These are phyloP conservation scores for Penicillium paxilli DNA, from an alignment of 495 filamentous ascomycete species.

Conservation along the genomic window DNA sequence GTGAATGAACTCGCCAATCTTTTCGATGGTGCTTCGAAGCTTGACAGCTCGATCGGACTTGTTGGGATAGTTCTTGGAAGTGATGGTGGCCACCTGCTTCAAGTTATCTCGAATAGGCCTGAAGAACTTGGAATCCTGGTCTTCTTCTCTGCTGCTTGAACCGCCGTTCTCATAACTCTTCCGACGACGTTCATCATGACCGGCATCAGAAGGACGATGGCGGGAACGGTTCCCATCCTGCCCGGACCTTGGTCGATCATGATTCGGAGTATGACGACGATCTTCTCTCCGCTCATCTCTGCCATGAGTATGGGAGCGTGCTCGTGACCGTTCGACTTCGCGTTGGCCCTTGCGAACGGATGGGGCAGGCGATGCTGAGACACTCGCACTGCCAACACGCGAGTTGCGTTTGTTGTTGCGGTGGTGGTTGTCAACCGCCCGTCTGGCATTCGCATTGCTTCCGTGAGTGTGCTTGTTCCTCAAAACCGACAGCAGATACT, in stretches of 20 bases:
- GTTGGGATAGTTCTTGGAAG: slow-evolving; percentile 61
- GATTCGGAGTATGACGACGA: slow-evolving; percentile 43
- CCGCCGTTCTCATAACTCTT: slow-evolving; percentile 42
- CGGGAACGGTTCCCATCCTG: slow-evolving; percentile 36
- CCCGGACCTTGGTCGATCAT: slow-evolving; percentile 39
- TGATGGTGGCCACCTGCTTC: slow-evolving; percentile 57
- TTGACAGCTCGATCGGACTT: slow-evolving; percentile 56
- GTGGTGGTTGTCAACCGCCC: slow-evolving; percentile 84
- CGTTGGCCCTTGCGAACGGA: slow-evolving; percentile 49
- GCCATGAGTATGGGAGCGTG: slow-evolving; percentile 46
- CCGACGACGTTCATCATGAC: slow-evolving; percentile 45
- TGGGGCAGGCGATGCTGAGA: slow-evolving; percentile 57
- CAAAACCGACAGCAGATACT: slow-evolving; percentile 90
- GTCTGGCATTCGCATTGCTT: slow-evolving; percentile 66
- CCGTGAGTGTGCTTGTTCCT: slow-evolving; percentile 72
- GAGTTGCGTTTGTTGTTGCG: slow-evolving; percentile 75
- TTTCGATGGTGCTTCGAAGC: slow-evolving; percentile 44
- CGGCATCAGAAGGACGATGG: slow-evolving; percentile 39
- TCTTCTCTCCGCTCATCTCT: slow-evolving; percentile 42
- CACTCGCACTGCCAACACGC: slow-evolving; percentile 39
- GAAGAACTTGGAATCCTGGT: slow-evolving; percentile 58
- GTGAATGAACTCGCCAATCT: slow-evolving; percentile 51
- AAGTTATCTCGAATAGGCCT: slow-evolving; percentile 61
- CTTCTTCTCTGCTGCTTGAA: slow-evolving; percentile 49
- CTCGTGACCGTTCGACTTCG: slow-evolving; percentile 51